These are phyloP conservation scores for Camellia japonica DNA, from an alignment of 148 eudicot species.

Conservation along the genomic window DNA sequence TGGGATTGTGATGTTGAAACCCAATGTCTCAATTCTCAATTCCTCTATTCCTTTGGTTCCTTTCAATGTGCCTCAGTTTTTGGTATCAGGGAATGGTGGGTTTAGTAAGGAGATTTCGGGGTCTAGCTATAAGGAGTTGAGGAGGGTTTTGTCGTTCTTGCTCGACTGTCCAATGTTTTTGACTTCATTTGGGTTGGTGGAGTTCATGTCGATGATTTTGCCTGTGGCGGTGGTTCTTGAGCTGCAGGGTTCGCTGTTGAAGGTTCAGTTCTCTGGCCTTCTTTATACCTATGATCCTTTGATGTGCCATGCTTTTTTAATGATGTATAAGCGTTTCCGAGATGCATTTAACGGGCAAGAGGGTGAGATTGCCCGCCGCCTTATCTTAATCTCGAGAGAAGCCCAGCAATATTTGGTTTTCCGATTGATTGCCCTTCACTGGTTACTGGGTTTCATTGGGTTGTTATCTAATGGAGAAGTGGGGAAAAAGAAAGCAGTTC, in stretches of 20 bases:
- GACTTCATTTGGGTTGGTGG: constrained; percentile 70
- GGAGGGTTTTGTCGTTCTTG: constrained; percentile 76
- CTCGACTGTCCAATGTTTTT: constrained; percentile 70
- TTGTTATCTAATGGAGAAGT: constrained; percentile 36
- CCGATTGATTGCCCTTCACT: constrained; percentile 75
- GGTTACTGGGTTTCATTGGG: constrained; percentile 64
- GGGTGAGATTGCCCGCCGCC: constrained; percentile 51
- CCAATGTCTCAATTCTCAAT: constrained; percentile 44
- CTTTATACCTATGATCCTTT: constrained; percentile 69
- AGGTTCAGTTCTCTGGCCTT: constrained; percentile 85
- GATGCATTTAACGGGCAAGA: constrained; percentile 75
- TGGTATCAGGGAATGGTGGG: constrained; percentile 18
- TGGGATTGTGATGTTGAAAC: constrained; percentile 44
- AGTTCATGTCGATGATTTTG: constrained; percentile 60
- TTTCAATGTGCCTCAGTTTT: constrained; percentile 57
- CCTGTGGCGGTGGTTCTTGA: constrained; percentile 67
- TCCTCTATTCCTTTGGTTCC: constrained; percentile 66
- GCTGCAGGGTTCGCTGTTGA: constrained; percentile 79
- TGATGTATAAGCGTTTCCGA: constrained; percentile 45
- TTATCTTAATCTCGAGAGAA: constrained; percentile 61
- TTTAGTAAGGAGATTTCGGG: constrained; percentile 40
- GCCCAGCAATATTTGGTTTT: constrained; percentile 66
- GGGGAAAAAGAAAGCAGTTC: constrained; percentile 37
- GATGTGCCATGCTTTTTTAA: constrained; percentile 71
- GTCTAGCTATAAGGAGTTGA: constrained; percentile 55